Evolutionary conservation across 2,329 filamentous ascomycete species (phyloP).

Genomic region (Penicillium sp.): DNA sequence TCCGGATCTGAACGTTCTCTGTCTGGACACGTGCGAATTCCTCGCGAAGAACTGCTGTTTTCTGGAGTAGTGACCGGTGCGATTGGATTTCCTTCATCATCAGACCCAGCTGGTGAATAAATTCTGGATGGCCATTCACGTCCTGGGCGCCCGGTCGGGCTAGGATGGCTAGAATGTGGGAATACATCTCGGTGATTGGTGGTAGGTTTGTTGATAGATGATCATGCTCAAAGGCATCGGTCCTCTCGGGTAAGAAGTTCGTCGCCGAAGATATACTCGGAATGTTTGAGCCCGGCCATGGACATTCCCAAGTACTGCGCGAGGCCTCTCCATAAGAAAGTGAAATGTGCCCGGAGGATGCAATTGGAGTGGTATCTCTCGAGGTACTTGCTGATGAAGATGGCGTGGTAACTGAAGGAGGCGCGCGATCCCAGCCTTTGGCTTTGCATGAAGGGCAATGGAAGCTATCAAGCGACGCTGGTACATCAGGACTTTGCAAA

Average conservation of each 20-base stretch:
- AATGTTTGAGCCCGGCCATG: neutral
- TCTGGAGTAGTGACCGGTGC: slow-evolving; percentile 18
- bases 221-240: slow-evolving; percentile 1
- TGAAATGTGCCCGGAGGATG: neutral
- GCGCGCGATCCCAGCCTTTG: slow-evolving; percentile 25
- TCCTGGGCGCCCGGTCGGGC: slow-evolving; percentile 10
- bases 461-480: slow-evolving; percentile 14
- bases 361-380: neutral
- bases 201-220: slow-evolving; percentile 3
- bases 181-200: slow-evolving; percentile 14
- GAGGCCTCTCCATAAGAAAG: neutral
- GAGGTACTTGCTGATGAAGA: neutral
- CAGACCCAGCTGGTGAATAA: slow-evolving; percentile 23
- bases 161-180: slow-evolving; percentile 15
- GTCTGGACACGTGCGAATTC: slow-evolving; percentile 27
- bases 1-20: slow-evolving; percentile 27
- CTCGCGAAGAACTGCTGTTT: slow-evolving; percentile 19
- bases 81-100: slow-evolving; percentile 28
- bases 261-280: neutral
- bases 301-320: neutral
- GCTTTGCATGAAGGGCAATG: slow-evolving; percentile 30
- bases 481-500: slow-evolving; percentile 6
- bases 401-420: slow-evolving; percentile 1
- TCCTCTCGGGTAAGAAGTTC: neutral
- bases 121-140: slow-evolving; percentile 10